Evolutionary conservation across 1,139 yeast genomes (phyloP).

Genomic region (Geotrichum restrictum): DNA sequence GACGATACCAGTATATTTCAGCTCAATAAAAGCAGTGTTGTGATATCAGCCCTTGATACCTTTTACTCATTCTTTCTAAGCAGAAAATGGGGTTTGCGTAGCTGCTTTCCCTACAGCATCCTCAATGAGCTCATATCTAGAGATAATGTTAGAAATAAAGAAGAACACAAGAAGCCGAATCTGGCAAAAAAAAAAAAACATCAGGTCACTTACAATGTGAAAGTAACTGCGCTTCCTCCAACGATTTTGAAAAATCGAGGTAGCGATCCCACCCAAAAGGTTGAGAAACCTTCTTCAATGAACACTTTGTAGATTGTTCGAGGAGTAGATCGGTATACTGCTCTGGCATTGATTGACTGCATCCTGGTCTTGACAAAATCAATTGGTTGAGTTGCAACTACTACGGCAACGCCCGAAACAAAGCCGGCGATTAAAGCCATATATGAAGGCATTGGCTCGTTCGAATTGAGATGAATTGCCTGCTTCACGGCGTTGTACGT

Average conservation of each 20-base stretch:
- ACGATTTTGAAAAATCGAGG: slow-evolving; percentile 79
- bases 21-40: too few species aligned
- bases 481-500: slow-evolving; percentile 77
- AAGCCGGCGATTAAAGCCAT: slow-evolving; percentile 40
- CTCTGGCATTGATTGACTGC: slow-evolving; percentile 67
- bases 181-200: too few species aligned
- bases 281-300: slow-evolving; percentile 52
- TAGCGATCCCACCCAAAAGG: slow-evolving; percentile 73
- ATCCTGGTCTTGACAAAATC: slow-evolving; percentile 86
- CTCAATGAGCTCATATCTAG: too few species aligned
- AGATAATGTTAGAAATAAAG: too few species aligned
- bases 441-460: slow-evolving; percentile 31
- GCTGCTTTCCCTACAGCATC: too few species aligned
- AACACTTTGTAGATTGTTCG: slow-evolving; percentile 71
- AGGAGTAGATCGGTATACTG: slow-evolving; percentile 58
- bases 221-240: slow-evolving; percentile 74
- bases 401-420: slow-evolving; percentile 59
- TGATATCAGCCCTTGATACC: too few species aligned
- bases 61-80: too few species aligned
- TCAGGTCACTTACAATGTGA: slow-evolving; percentile 49
- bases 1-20: too few species aligned
- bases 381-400: slow-evolving; percentile 79
- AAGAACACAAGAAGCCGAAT: too few species aligned
- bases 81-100: too few species aligned
- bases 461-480: slow-evolving; percentile 37